Percentiles rank a stretch among this genome's conserved stretches.
Evolutionary conservation across 306 rosid genomes (phyloP).

Genomic region (Vigna angularis): DNA sequence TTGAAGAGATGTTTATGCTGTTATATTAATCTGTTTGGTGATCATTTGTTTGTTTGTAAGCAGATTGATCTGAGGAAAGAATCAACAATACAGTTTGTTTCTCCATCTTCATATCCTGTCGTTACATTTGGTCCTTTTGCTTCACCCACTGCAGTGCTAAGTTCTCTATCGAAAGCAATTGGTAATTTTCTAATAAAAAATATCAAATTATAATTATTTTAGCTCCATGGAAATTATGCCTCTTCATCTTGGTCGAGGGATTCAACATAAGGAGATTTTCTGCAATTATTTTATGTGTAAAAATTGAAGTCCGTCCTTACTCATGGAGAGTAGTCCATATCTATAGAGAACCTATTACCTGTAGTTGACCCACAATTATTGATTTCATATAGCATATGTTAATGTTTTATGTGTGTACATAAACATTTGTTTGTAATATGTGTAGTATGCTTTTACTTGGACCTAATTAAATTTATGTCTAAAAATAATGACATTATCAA

Average conservation of each 20-base stretch:
- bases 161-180: constrained; percentile 78
- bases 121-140: constrained; percentile 90
- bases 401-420: neutral
- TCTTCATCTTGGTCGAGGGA: constrained; percentile 9
- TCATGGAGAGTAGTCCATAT: constrained; percentile 24
- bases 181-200: constrained; percentile 60
- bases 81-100: constrained; percentile 62
- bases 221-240: neutral
- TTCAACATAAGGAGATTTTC: constrained; percentile 3
- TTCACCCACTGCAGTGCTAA: constrained; percentile 74
- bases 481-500: constrained; percentile 24
- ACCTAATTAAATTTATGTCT: constrained; percentile 28
- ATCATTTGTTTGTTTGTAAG: constrained; percentile 39
- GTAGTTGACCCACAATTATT: constrained; percentile 21
- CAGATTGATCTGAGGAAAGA: constrained; percentile 92
- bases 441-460: constrained; percentile 1
- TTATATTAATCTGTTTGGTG: constrained; percentile 34
- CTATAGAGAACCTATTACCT: constrained; percentile 23
- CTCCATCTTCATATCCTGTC: constrained; percentile 84
- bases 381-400: constrained; percentile 22
- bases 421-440: neutral
- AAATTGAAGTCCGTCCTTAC: constrained; percentile 16
- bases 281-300: constrained; percentile 3
- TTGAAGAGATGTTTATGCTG: constrained; percentile 27
- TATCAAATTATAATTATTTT: constrained; percentile 12